Evolutionary conservation across 805 yeast genomes (phyloP).

Genomic region (Ogataea kodamae): DNA sequence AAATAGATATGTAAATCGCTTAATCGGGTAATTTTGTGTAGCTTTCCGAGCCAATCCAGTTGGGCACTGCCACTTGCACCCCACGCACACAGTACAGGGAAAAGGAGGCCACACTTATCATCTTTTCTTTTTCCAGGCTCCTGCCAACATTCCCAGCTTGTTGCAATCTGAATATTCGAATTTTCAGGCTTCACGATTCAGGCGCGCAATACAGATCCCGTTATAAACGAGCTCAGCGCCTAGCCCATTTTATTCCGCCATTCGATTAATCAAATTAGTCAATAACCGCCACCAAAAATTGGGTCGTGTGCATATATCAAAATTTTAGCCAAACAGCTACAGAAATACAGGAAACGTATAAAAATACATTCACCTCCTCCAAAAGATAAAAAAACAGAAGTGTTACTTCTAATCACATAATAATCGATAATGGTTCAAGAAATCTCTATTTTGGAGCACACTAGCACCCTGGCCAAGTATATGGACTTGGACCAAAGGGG

Average conservation of each 20-base stretch:
- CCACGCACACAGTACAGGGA: conserved; percentile 1
- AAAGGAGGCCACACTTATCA: conserved; percentile 7
- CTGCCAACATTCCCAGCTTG: no score
- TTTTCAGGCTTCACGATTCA: no score
- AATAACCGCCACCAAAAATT: no score
- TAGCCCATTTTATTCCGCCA: no score
- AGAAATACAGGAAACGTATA: conserved; percentile 10
- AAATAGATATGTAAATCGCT: conserved; percentile 7
- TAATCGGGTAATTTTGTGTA: conserved; percentile 4
- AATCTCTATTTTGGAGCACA: conserved; percentile 52
- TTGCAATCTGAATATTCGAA: no score
- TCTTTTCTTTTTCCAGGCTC: conserved; percentile 16
- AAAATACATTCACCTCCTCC: conserved; percentile 14
- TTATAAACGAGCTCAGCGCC: no score
- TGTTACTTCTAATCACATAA: conserved; percentile 4
- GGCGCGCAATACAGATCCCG: no score
- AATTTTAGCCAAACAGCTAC: conserved; percentile 2
- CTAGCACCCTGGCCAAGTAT: conserved; percentile 80
- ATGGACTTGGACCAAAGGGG: conserved; percentile 82
- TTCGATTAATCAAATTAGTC: no score
- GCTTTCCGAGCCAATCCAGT: conserved; percentile 5
- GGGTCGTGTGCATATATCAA: conserved; percentile 12
- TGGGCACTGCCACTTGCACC: conserved; percentile 3
- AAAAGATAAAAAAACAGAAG: conserved; percentile 2
- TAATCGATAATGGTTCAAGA: conserved; percentile 21